Percentiles rank a stretch among this genome's conserved stretches.
Conservation (phyloP, 352 stramenopile genomes). For the Globisporangium recalcitrans region DNA sequence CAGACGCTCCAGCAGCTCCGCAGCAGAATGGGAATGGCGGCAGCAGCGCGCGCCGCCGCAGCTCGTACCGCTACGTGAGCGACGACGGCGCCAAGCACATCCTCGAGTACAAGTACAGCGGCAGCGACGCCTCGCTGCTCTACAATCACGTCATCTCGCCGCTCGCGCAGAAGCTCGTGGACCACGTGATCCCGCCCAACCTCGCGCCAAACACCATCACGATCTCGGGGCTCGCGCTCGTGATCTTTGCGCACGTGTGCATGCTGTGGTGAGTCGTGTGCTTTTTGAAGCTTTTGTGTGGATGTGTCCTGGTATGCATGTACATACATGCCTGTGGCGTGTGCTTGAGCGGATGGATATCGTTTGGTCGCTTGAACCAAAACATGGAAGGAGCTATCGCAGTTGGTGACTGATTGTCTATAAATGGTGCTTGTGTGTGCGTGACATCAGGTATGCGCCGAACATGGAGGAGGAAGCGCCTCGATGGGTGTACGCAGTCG, state of each 20-base stretch:
- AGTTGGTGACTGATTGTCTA: background rate
- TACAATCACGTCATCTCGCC: slow-evolving; percentile 85
- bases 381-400: background rate
- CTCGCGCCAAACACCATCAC: slow-evolving; percentile 83
- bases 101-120: slow-evolving; percentile 82
- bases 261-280: slow-evolving; percentile 51
- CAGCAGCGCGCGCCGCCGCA: slow-evolving; percentile 6
- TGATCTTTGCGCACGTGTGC: slow-evolving; percentile 65
- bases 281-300: background rate
- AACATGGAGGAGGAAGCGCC: slow-evolving; percentile 82
- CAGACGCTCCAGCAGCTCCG: background rate
- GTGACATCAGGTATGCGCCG: slow-evolving; percentile 66
- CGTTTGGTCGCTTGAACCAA: too few species aligned
- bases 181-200: slow-evolving; percentile 60
- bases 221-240: slow-evolving; percentile 63
- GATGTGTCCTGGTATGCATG: background rate
- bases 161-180: slow-evolving; percentile 66
- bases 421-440: slow-evolving; percentile 10
- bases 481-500: slow-evolving; percentile 66
- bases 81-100: slow-evolving; percentile 63
- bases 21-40: background rate
- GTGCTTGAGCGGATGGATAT: too few species aligned
- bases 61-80: slow-evolving; percentile 61
- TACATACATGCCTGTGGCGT: background rate
- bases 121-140: slow-evolving; percentile 71